These are phyloP conservation scores for Gyrodon lividus DNA, from an alignment of 768 basidiomycete genomes.

Conservation along the genomic window DNA sequence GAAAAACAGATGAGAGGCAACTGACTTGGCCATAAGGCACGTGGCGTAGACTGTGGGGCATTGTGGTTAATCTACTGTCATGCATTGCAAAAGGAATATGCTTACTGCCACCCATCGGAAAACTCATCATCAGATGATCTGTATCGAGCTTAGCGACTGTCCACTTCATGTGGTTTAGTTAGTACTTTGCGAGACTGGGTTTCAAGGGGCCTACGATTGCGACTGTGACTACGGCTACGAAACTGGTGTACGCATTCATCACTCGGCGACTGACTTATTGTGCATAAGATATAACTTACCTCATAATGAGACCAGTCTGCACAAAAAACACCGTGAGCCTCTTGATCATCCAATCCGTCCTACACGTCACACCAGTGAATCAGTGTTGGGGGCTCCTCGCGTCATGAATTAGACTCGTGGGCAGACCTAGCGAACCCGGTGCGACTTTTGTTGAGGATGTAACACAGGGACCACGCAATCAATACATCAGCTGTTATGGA, in stretches of 20 bases:
- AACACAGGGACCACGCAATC: conserved; percentile 21
- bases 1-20: neutral
- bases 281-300: conserved; percentile 8
- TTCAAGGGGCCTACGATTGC: conserved; percentile 18
- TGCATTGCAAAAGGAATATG: neutral
- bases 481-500: conserved; percentile 20
- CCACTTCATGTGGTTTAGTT: conserved; percentile 17
- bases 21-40: conserved; percentile 32
- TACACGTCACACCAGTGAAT: neutral
- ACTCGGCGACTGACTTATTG: neutral
- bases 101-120: conserved; percentile 28
- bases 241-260: conserved; percentile 5
- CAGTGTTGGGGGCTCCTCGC: neutral
- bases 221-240: conserved; percentile 10
- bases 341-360: conserved; percentile 15
- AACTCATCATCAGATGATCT: conserved; percentile 21
- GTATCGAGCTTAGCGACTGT: conserved; percentile 11
- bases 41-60: conserved; percentile 22
- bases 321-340: conserved; percentile 18
- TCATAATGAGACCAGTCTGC: conserved; percentile 29
- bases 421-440: conserved; percentile 15
- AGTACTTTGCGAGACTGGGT: neutral
- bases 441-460: conserved; percentile 12
- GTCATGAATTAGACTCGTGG: neutral
- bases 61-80: neutral